Conservation (phyloP, 148 eudicot genomes). For the Polygonum aviculare region DNA sequence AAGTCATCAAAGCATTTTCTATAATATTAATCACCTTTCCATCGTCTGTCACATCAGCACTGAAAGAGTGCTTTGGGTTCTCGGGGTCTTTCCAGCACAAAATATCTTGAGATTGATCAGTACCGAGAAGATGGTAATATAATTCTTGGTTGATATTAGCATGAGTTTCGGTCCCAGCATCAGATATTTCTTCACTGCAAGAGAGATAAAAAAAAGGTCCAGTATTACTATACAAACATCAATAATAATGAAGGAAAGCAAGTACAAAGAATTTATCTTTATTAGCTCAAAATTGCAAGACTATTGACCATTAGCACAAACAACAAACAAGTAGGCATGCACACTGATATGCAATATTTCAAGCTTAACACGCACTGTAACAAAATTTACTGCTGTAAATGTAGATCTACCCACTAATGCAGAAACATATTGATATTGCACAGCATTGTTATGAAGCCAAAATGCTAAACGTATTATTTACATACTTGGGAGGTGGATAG, state of each 20-base stretch:
- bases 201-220: conserved; percentile 6
- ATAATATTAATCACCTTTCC: conserved; percentile 40
- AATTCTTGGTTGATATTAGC: conserved; percentile 69
- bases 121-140: conserved; percentile 87
- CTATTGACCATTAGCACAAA: not conserved
- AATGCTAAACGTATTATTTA: not conserved
- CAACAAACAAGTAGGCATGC: not conserved
- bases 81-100: conserved; percentile 90
- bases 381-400: not conserved
- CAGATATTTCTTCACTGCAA: conserved; percentile 55
- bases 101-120: conserved; percentile 88
- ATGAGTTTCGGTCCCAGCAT: conserved; percentile 93
- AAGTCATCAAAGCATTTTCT: no score
- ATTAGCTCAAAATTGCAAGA: not conserved
- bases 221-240: not conserved
- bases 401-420: not conserved
- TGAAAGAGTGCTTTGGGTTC: conserved; percentile 57
- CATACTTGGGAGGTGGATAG: conserved; percentile 83
- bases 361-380: not conserved
- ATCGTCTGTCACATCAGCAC: conserved; percentile 66
- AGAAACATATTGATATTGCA: not conserved
- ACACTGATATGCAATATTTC: not conserved
- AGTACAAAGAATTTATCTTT: not conserved
- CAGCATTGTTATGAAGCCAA: not conserved
- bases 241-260: not conserved